Percentiles rank a stretch among this genome's conserved stretches.
These are phyloP conservation scores for Dillenia turbinata DNA, from an alignment of 164 flowering plant species.

Conservation along the genomic window DNA sequence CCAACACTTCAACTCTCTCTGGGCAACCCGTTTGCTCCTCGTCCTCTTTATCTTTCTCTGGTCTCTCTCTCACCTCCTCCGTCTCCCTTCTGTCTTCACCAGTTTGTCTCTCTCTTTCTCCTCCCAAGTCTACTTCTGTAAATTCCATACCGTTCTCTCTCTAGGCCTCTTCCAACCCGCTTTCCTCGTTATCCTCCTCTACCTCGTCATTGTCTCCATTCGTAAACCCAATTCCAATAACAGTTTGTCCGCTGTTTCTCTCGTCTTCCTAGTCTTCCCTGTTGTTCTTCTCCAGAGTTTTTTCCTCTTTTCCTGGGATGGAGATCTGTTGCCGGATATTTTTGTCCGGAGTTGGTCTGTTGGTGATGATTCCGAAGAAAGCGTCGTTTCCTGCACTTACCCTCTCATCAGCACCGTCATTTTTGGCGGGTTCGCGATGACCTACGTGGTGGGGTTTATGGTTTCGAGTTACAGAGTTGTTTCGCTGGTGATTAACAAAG, in stretches of 20 bases:
- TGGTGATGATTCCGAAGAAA: neutral
- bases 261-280: constrained; percentile 28
- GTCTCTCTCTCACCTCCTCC: constrained; percentile 46
- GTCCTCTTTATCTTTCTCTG: constrained; percentile 42
- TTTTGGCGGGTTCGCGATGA: constrained; percentile 35
- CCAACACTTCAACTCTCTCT: constrained; percentile 48
- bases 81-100: constrained; percentile 27
- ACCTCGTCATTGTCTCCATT: constrained; percentile 47
- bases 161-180: constrained; percentile 62
- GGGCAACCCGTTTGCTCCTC: constrained; percentile 56
- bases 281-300: constrained; percentile 25
- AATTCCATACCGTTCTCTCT: constrained; percentile 45
- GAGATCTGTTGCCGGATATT: constrained; percentile 7
- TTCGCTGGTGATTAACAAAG: constrained; percentile 61
- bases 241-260: constrained; percentile 10
- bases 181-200: constrained; percentile 53
- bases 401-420: constrained; percentile 40
- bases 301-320: constrained; percentile 21
- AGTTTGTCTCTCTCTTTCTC: constrained; percentile 5
- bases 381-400: constrained; percentile 37
- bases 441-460: constrained; percentile 34
- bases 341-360: constrained; percentile 15
- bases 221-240: constrained; percentile 19
- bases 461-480: constrained; percentile 43
- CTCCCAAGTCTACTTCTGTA: constrained; percentile 41